Base-by-base conservation (phyloP, 2,329 filamentous ascomycete genomes). In the Phyllosticta citriasiana region DNA sequence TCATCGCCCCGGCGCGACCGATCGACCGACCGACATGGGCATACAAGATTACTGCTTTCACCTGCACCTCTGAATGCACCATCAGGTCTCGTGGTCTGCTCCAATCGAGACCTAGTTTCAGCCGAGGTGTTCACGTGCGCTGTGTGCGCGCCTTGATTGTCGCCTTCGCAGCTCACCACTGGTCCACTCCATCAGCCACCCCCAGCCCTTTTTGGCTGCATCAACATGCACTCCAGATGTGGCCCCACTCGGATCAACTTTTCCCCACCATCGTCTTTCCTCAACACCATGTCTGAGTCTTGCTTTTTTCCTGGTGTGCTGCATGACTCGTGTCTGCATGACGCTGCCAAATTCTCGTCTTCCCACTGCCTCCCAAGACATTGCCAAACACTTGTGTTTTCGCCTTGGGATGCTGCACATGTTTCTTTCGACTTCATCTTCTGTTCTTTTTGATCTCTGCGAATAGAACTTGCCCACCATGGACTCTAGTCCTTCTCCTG, bases 41-140 rank as follows among this genome's bases (percentile, higher is more conserved):
- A 47, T n/a, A n/a, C 6, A 61, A 40, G 54, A 61, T 47, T 57
- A 61, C 54, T 57, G 54, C 59, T 53, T 50, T 61, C 59, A 57
- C 57, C 59, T 61, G 59, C 59, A 61, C 47, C 24, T 47, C 35
- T 40, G 12, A 57, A 54, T 61, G 59, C 59, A 61, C 30, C 27
- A 24, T 47, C 50, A 57, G 59, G 59, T 61, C 59, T 61, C 59
- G 59, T 61, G 59, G 59, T 56, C 27, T 8, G 35, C 33, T 27
- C 58, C 58, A 27, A 52, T 60, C 59, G 56, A 50, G 59, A 50
- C 53, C 59, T 61, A 61, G 59, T 47, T 57, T 54, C 59, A 52
- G 54, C 54, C 27, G 35, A 50, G 47, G 40, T 47, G 40, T 57
- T 61, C 59, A 61, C 59, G 59, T 61, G 59, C 40, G 22, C 25